phyloP scores from a whole-genome alignment of 176 grass and related monocot species.

The Miscanthus lutarioriparius region DNA sequence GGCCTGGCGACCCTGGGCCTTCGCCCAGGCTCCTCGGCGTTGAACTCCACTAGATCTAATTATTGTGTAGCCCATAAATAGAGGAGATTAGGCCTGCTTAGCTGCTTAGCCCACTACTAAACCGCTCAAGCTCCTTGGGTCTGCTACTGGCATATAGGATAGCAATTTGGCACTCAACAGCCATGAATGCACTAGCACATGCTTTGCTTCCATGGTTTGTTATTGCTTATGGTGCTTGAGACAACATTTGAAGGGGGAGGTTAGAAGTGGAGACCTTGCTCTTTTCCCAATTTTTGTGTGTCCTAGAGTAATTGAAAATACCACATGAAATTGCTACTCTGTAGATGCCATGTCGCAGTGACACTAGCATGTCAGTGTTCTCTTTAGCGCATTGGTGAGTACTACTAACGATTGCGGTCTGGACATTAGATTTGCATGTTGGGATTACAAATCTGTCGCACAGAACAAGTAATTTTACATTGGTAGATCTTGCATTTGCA shows the following conservation, averaged over 20 bases:
- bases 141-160: neutral
- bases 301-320: neutral
- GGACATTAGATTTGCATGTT: conserved; percentile 20
- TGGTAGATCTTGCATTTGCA: neutral
- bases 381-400: neutral
- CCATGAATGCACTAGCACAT: conserved; percentile 29
- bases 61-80: neutral
- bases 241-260: neutral
- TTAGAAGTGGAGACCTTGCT: conserved; percentile 9
- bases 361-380: conserved; percentile 17
- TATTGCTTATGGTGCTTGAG: conserved; percentile 14
- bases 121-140: neutral
- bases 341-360: conserved; percentile 7
- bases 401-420: neutral
- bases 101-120: neutral
- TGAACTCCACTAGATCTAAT: neutral
- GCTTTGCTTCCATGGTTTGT: conserved; percentile 23
- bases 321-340: conserved; percentile 1
- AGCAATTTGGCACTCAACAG: conserved; percentile 32
- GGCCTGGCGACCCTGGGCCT: neutral
- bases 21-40: neutral
- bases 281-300: neutral
- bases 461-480: conserved; percentile 13
- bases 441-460: conserved; percentile 11
- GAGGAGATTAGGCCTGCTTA: neutral